Percentiles rank a stretch among this genome's conserved stretches.
phyloP scores from a whole-genome alignment of 768 basidiomycete genomes.

The Leucosporidium creatinivorum region DNA sequence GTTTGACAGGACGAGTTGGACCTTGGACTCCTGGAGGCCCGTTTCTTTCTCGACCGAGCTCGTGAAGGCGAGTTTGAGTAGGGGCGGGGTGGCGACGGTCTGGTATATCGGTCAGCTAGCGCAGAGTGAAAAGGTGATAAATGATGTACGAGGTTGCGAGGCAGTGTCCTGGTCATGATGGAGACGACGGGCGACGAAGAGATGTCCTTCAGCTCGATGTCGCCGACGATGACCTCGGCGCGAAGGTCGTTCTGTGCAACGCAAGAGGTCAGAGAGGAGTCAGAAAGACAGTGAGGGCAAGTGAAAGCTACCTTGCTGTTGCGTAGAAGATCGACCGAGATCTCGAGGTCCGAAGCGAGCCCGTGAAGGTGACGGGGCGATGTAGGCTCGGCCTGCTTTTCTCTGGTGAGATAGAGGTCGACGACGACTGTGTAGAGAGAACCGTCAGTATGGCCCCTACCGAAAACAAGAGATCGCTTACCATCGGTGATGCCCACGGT shows the following conservation, averaged over 20 bases:
- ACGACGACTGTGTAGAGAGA: conserved; percentile 52
- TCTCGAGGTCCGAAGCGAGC: conserved; percentile 56
- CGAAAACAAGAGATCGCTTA: background rate
- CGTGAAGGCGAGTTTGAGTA: conserved; percentile 46
- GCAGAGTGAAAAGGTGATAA: background rate
- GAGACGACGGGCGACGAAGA: conserved; percentile 46
- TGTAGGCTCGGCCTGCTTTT: conserved; percentile 42
- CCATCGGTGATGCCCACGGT: conserved; percentile 11
- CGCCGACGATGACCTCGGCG: conserved; percentile 56
- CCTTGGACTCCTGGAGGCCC: conserved; percentile 18
- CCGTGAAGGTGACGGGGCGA: conserved; percentile 48
- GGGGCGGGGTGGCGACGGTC: conserved; percentile 45
- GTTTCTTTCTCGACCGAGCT: conserved; percentile 12
- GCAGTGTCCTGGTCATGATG: conserved; percentile 54
- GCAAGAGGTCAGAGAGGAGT: background rate
- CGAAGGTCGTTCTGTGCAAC: conserved; percentile 52
- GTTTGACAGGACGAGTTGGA: conserved; percentile 12
- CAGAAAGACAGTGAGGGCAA: conserved; percentile 1
- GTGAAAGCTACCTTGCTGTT: conserved; percentile 55
- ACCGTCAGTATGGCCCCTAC: background rate
- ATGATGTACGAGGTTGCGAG: conserved; percentile 54
- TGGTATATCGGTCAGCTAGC: background rate
- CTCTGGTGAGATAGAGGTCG: conserved; percentile 36
- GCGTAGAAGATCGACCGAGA: conserved; percentile 59
- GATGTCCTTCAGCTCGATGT: conserved; percentile 53